Conservation (phyloP, 345 rosid genomes). For the Eucalyptus albens region DNA sequence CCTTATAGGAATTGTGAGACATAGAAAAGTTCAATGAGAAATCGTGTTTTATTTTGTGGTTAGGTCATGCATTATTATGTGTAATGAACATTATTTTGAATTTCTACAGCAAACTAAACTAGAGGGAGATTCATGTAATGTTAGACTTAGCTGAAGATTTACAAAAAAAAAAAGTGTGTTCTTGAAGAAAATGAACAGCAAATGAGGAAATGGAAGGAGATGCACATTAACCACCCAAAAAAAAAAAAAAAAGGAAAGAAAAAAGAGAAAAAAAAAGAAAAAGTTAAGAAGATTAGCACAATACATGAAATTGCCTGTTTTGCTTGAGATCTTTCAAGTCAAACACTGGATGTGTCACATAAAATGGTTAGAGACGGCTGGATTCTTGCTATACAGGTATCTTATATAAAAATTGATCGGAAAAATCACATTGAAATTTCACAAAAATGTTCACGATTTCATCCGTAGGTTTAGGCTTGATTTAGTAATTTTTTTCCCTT, state of each 20-base stretch:
- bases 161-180: neutral
- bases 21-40: too few species aligned
- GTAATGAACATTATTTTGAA: too few species aligned
- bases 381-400: too few species aligned
- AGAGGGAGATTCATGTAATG: too few species aligned
- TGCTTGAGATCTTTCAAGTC: neutral
- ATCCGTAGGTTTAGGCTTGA: neutral
- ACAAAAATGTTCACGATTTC: neutral
- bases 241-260: too few species aligned
- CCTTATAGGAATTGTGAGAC: too few species aligned
- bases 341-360: neutral
- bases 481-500: neutral
- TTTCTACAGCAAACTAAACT: too few species aligned
- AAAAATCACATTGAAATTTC: too few species aligned
- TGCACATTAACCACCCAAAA: neutral
- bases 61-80: too few species aligned
- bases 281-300: neutral
- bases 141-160: neutral
- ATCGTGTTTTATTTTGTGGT: too few species aligned
- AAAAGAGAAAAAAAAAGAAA: too few species aligned
- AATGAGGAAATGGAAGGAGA: neutral
- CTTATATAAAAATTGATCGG: too few species aligned
- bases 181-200: neutral
- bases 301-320: neutral
- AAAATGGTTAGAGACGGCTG: accelerated